These are phyloP conservation scores for Trichoderma sp. DNA, from an alignment of 2,329 filamentous ascomycete species.

Conservation along the genomic window DNA sequence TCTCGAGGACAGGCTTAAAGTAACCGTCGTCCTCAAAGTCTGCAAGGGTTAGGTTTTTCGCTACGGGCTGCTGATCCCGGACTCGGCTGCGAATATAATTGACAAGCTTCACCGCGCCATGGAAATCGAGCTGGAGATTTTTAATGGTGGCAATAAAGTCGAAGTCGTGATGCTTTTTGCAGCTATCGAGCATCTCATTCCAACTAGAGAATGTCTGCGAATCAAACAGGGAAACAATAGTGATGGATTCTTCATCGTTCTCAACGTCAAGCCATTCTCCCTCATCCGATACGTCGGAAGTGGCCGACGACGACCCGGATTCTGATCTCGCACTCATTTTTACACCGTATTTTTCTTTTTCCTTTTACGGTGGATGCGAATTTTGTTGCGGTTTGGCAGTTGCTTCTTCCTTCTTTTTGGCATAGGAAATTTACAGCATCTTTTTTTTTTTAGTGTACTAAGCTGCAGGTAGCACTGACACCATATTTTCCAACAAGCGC, in stretches of 20 bases:
- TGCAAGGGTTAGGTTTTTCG: conserved; percentile 57
- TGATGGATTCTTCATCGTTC: conserved; percentile 60
- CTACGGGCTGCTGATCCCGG: conserved; percentile 45
- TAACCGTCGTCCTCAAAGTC: conserved; percentile 76
- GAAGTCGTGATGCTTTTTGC: conserved; percentile 63
- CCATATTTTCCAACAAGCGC: neutral
- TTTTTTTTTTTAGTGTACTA: neutral
- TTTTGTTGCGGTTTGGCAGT: neutral
- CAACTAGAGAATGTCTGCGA: conserved; percentile 64
- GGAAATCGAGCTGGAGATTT: conserved; percentile 63
- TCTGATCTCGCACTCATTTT: conserved; percentile 17
- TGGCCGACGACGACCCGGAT: neutral
- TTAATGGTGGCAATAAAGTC: conserved; percentile 63
- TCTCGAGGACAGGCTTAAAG: conserved; percentile 79
- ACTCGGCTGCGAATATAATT: conserved; percentile 61
- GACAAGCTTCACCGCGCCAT: conserved; percentile 70
- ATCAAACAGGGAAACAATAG: conserved; percentile 67
- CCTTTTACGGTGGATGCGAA: neutral
- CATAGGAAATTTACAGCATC: neutral
- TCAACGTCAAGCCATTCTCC: conserved; percentile 56
- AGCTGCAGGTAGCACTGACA: neutral
- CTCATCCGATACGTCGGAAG: conserved; percentile 33
- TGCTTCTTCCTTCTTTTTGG: neutral
- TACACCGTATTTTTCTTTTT: neutral
- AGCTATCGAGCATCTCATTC: conserved; percentile 64